A percentile compares a stretch with the other conserved stretches of the same genome.
Conservation (phyloP, 2,329 filamentous ascomycete genomes). For the Paecilomyces sp. region DNA sequence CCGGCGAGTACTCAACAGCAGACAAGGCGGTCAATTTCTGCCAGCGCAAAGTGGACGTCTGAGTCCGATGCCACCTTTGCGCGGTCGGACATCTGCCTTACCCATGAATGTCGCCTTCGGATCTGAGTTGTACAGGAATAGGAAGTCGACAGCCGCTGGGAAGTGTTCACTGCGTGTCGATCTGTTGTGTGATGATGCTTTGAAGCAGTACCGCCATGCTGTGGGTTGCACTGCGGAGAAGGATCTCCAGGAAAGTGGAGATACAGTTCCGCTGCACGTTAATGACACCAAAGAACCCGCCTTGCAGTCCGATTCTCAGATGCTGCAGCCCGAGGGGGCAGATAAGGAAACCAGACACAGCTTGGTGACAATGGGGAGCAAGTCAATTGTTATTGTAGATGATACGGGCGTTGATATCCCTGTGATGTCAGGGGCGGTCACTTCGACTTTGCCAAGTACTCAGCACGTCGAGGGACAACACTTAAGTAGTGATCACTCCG, state of each 20-base stretch:
- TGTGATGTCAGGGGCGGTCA: conserved; percentile 32
- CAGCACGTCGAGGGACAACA: conserved; percentile 1
- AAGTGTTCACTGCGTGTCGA: conserved; percentile 64
- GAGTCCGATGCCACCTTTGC: conserved; percentile 23
- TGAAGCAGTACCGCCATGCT: conserved; percentile 71
- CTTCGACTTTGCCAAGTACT: conserved; percentile 2
- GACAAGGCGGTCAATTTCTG: conserved; percentile 28
- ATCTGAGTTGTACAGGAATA: conserved; percentile 36
- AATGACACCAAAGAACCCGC: conserved; percentile 4
- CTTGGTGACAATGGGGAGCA: conserved; percentile 69
- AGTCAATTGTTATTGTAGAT: conserved; percentile 84
- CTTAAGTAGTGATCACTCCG: conserved; percentile 6
- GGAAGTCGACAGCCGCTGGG: conserved; percentile 23
- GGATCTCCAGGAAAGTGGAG: conserved; percentile 11
- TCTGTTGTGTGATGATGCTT: conserved; percentile 68
- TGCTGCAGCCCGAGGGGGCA: conserved; percentile 9
- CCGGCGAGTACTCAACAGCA: conserved; percentile 68
- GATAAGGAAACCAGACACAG: conserved; percentile 35
- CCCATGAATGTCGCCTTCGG: conserved; percentile 40
- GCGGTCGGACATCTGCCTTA: conserved; percentile 34
- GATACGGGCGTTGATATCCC: conserved; percentile 41
- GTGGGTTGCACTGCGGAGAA: conserved; percentile 55
- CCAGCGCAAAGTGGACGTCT: conserved; percentile 28
- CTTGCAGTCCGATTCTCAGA: not conserved
- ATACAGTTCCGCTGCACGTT: conserved; percentile 3